Evolutionary conservation across 352 stramenopile species (phyloP).

Genomic region (Globisporangium emineosum): DNA sequence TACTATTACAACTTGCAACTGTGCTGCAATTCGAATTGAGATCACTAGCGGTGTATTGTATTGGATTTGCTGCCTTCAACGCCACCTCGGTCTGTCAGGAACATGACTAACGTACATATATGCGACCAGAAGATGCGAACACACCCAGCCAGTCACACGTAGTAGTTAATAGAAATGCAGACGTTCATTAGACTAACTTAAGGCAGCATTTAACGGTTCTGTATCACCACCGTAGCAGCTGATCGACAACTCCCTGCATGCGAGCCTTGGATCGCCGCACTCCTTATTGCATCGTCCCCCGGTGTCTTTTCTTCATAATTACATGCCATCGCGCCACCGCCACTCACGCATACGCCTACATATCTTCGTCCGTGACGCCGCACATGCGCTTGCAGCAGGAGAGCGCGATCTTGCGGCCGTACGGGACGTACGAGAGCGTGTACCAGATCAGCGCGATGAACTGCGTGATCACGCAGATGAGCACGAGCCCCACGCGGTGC

Average conservation of each 20-base stretch:
- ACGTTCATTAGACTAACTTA: neutral
- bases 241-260: neutral
- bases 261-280: no score
- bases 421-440: conserved; percentile 86
- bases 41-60: no score
- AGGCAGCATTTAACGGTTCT: neutral
- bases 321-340: neutral
- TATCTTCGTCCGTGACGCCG: conserved; percentile 44
- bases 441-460: conserved; percentile 84
- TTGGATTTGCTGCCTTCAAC: no score
- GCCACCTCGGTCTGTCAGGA: no score
- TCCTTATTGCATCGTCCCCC: no score
- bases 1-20: no score
- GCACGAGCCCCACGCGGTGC: conserved; percentile 63
- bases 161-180: neutral
- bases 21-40: no score
- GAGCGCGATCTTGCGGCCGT: conserved; percentile 66
- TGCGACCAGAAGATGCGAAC: no score
- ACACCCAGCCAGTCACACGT: neutral
- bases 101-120: no score
- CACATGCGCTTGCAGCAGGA: conserved; percentile 66
- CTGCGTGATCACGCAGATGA: conserved; percentile 74
- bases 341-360: conserved; percentile 24
- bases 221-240: no score
- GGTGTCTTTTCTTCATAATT: neutral